Evolutionary conservation across 805 yeast species (phyloP).

Genomic region (Scheffersomyces amazonensis): DNA sequence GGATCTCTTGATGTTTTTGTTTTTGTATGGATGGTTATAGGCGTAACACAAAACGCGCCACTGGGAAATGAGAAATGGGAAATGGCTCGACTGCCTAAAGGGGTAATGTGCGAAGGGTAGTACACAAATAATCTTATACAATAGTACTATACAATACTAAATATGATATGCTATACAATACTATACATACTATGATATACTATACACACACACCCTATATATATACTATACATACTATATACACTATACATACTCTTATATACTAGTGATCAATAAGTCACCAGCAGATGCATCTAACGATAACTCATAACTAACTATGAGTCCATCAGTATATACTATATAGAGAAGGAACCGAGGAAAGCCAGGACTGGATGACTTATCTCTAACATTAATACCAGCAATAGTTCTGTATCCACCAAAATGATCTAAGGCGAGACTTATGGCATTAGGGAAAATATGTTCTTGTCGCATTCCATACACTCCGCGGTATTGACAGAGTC

Average conservation of each 20-base stretch:
- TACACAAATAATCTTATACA: no score
- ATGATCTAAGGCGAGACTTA: constrained; percentile 21
- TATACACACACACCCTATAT: no score
- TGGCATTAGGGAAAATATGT: constrained; percentile 36
- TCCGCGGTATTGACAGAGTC: constrained; percentile 35
- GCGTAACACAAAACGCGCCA: constrained; percentile 10
- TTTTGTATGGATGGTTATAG: not conserved
- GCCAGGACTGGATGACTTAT: constrained; percentile 16
- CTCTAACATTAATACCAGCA: constrained; percentile 26
- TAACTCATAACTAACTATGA: constrained; percentile 19
- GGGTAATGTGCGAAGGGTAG: no score
- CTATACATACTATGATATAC: no score
- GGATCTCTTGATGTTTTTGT: not conserved
- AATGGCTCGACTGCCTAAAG: constrained; percentile 10
- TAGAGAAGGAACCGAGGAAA: constrained; percentile 28
- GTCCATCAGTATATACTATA: constrained; percentile 33
- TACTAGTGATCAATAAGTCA: not conserved
- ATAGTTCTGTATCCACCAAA: constrained; percentile 29
- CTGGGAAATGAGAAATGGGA: no score
- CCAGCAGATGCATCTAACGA: not conserved
- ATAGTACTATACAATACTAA: no score
- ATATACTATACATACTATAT: no score
- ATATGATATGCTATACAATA: no score
- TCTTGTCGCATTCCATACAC: constrained; percentile 43
- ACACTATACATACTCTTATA: not conserved